Base-by-base conservation (phyloP, 352 stramenopile species). In the Globisporangium apiculatum region DNA sequence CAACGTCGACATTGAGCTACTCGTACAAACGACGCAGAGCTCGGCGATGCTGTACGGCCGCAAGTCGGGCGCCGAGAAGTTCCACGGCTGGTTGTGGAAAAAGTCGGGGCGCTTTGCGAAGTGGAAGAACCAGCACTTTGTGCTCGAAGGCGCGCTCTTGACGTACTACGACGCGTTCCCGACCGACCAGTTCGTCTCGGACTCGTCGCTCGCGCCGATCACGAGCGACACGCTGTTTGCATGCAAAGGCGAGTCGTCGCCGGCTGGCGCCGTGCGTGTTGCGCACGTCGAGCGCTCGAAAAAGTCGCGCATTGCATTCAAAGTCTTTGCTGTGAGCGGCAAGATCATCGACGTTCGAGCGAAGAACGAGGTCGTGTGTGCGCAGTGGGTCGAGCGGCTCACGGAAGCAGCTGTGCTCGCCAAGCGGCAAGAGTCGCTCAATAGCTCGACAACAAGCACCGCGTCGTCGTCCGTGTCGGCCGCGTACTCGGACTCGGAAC, bases 81-180 rank as follows among this genome's bases (percentile, higher is more conserved):
- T 90, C 51, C 80, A 91, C 58, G 83, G 83, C 7, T 91, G 80
- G 83, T 74, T 93, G 6, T 93, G 80, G 80, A 91, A 85, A 64
- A 89, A 90, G 57, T 87, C 71, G 3, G 80, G 83, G 7, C 76
- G 79, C 15, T 93, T 93, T 59, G 75, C 73, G 36, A 88, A 89
- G 61, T 93, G 83, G 83, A 81, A 75, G 46, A 89, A 89, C 65
- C 79, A 93, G 75, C 82, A 91, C 53, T 93, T 93, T 61, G 79
- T 93, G 51, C 67, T 93, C 5, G 79, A 90, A 37, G 83, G 83
- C 43, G 80, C 77, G 24, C 57, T 93, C 45, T 55, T 93, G 5
- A 88, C 78, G 35, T 93, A 91, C 64, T 93, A 91, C 64, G 83
- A 91, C 60, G 84, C 79, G 62, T 90, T 89, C 58, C 80, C 83